These are phyloP conservation scores for Debaryomycetaceae sp. DNA, from an alignment of 1,139 yeast species.

Conservation along the genomic window DNA sequence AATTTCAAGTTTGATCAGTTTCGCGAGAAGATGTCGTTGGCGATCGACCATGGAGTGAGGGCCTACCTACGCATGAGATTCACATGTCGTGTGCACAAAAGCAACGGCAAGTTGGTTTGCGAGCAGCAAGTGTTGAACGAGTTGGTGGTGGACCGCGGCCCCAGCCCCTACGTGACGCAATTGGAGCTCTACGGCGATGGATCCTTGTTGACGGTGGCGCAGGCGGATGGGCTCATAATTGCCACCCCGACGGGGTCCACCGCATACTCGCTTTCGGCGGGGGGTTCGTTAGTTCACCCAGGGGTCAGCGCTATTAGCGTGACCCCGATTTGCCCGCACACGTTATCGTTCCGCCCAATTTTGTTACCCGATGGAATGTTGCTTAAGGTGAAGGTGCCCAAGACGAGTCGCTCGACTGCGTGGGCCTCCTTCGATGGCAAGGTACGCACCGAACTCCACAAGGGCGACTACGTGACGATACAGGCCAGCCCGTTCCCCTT, in stretches of 20 bases:
- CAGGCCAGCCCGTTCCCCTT: slow-evolving; percentile 79
- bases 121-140: slow-evolving; percentile 83
- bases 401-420: slow-evolving; percentile 67
- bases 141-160: slow-evolving; percentile 82
- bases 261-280: slow-evolving; percentile 86
- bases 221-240: slow-evolving; percentile 83
- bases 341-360: slow-evolving; percentile 82
- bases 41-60: slow-evolving; percentile 64
- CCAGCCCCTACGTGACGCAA: slow-evolving; percentile 82
- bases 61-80: slow-evolving; percentile 81
- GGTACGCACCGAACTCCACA: slow-evolving; percentile 60
- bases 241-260: slow-evolving; percentile 94
- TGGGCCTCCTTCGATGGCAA: slow-evolving; percentile 93
- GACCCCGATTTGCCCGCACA: slow-evolving; percentile 91
- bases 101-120: slow-evolving; percentile 56
- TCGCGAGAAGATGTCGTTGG: slow-evolving; percentile 49
- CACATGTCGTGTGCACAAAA: slow-evolving; percentile 60
- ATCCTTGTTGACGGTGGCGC: slow-evolving; percentile 74
- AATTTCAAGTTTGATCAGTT: slow-evolving; percentile 72
- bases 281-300: slow-evolving; percentile 87
- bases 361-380: slow-evolving; percentile 83
- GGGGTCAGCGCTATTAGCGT: slow-evolving; percentile 85
- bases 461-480: slow-evolving; percentile 74
- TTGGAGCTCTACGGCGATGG: slow-evolving; percentile 82
- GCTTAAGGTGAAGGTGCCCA: slow-evolving; percentile 69